Evolutionary conservation across 371 early-diverging fungal species (phyloP), one percentile per base, ranked within the genome.

Genomic region (Neoconidiobolus thromboides): DNA sequence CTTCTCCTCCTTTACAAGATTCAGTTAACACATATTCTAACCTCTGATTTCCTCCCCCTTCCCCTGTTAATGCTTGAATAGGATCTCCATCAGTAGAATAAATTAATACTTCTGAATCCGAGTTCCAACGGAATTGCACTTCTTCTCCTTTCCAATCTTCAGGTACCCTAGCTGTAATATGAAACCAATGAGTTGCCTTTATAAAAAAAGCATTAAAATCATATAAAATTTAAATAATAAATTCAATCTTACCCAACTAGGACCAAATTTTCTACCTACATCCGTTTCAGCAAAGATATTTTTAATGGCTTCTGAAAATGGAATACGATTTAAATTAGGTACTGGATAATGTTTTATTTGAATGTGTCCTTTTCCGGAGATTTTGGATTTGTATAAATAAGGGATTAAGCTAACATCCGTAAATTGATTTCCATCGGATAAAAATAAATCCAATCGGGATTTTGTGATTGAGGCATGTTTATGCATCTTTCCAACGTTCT

Each of bases 101-200:
- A 1, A 97, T 70, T 76, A 95, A 70, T 6, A 80, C 93, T 69
- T 97, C 96, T 64, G 81, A 84, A 39, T 73, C 74, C 55, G 91
- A 77, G 66, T 97, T 86, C 77, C 91, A 94, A 50, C 78, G 68
- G 38, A 95, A 71, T 12, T 80, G 70, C 2, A 91, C 89, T 47
- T 71, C 74, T 48, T 86, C 70, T 40, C 81, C 83, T 2, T 68
- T 71, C 71, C 81, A 79, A 43, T 71, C 69, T 2, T 71, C 60
- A 4, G 92, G 93, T 3, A 96, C 73, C 3, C 56, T 64, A 14
- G 87, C 64, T 5, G 63, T 63, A 4, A 89, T 68, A 44, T 77
- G 75, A 63, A 92, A 90, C 96, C 96, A 93, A 63, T 88, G 88
- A 0, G 93, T 90, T 6, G 88, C 81, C 89, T 87, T 81, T 9